These are phyloP conservation scores for Aspergillus ustus DNA, from an alignment of 2,329 filamentous ascomycete species.

Conservation along the genomic window DNA sequence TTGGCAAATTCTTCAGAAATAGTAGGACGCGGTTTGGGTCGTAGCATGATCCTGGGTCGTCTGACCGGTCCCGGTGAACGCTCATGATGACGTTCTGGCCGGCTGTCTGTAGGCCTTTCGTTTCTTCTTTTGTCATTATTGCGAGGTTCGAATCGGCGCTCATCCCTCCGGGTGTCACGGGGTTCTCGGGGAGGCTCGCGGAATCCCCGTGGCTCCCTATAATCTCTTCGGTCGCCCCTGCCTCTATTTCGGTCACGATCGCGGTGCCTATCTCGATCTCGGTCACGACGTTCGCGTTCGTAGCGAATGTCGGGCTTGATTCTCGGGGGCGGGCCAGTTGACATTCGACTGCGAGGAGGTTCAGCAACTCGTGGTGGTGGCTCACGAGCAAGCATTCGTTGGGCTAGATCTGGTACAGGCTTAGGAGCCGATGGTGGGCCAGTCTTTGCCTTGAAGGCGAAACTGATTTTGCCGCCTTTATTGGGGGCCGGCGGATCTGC, in stretches of 20 bases:
- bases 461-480: constrained; percentile 78
- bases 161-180: constrained; percentile 41
- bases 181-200: constrained; percentile 35
- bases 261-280: constrained; percentile 42
- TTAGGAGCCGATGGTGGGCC: constrained; percentile 59
- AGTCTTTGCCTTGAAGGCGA: constrained; percentile 85
- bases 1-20: constrained; percentile 72
- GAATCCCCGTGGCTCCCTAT: constrained; percentile 34
- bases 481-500: constrained; percentile 57
- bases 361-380: constrained; percentile 40
- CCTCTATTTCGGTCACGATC: constrained; percentile 38
- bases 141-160: constrained; percentile 47
- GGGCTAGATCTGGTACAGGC: constrained; percentile 55
- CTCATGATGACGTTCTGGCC: constrained; percentile 54
- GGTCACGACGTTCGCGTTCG: constrained; percentile 46
- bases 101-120: constrained; percentile 36
- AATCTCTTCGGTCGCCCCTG: constrained; percentile 41
- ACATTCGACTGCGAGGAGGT: constrained; percentile 44
- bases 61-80: constrained; percentile 53
- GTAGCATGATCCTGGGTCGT: constrained; percentile 70
- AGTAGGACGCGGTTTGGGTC: constrained; percentile 71
- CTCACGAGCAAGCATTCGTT: constrained; percentile 51
- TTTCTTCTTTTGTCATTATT: constrained; percentile 45
- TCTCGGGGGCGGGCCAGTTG: constrained; percentile 41
- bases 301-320: constrained; percentile 46